phyloP scores from a whole-genome alignment of 148 eudicot genomes.

The Silene conica region DNA sequence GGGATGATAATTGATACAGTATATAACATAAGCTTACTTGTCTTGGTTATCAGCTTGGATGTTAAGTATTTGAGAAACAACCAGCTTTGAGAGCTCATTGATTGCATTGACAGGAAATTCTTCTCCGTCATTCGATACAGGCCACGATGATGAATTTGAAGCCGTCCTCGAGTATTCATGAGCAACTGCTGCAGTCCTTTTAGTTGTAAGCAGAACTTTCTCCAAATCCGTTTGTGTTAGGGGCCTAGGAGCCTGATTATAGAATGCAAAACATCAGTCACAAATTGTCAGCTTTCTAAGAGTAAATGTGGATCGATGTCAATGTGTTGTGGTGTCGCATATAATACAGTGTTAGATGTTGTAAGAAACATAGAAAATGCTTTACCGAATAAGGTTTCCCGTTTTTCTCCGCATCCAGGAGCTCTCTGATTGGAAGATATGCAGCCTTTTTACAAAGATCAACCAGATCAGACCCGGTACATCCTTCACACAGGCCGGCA shows the following conservation, averaged over 20 bases:
- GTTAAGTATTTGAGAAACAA: slow-evolving; percentile 64
- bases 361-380: slow-evolving; percentile 14
- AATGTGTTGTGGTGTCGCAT: too few species aligned
- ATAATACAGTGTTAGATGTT: too few species aligned
- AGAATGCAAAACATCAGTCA: not conserved
- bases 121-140: slow-evolving; percentile 41
- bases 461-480: slow-evolving; percentile 83
- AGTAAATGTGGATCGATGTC: too few species aligned
- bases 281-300: not conserved
- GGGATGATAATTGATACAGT: not conserved
- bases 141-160: slow-evolving; percentile 34
- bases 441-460: slow-evolving; percentile 95
- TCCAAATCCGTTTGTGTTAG: slow-evolving; percentile 67
- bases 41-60: slow-evolving; percentile 51
- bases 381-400: slow-evolving; percentile 57
- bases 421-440: slow-evolving; percentile 87
- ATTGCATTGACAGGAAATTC: slow-evolving; percentile 64
- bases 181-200: slow-evolving; percentile 63
- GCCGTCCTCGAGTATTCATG: slow-evolving; percentile 52
- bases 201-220: slow-evolving; percentile 51
- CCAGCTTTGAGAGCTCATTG: slow-evolving; percentile 65
- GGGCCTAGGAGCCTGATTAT: slow-evolving; percentile 59
- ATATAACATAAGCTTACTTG: slow-evolving; percentile 20
- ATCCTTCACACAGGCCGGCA: slow-evolving; percentile 72
- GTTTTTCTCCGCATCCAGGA: slow-evolving; percentile 70